phyloP scores from a whole-genome alignment of 305 asterid species.

The Fraxinus sp. region DNA sequence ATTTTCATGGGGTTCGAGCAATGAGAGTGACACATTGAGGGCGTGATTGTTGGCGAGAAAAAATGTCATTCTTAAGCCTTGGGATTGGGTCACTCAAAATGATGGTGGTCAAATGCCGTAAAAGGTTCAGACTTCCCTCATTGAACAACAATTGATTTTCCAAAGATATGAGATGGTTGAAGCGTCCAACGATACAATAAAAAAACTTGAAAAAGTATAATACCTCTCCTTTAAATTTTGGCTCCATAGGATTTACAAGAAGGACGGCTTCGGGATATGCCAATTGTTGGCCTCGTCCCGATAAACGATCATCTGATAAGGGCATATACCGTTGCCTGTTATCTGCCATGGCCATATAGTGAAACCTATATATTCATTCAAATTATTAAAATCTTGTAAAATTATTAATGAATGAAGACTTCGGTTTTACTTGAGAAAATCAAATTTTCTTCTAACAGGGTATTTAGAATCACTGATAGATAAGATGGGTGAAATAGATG shows the following conservation, averaged over 20 bases:
- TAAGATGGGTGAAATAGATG: neutral
- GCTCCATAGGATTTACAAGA: constrained; percentile 64
- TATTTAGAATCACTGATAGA: neutral
- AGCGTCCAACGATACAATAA: neutral
- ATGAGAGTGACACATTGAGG: neutral
- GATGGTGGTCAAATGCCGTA: neutral
- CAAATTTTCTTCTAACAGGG: neutral
- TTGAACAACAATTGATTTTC: neutral
- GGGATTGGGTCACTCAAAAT: neutral
- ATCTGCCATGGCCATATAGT: constrained; percentile 65
- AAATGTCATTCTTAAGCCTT: neutral
- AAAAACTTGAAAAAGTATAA: neutral
- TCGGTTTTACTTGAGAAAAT: neutral
- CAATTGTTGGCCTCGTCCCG: constrained; percentile 54
- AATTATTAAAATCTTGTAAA: neutral
- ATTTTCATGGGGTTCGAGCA: neutral
- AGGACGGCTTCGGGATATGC: constrained; percentile 80
- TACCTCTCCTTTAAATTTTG: constrained; percentile 77
- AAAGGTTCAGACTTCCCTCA: neutral
- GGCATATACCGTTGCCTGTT: constrained; percentile 68
- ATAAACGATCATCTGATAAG: constrained; percentile 62
- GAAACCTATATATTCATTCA: constrained; percentile 46
- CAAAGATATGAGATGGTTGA: neutral
- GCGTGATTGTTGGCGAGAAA: neutral
- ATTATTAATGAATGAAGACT: neutral